Evolutionary conservation across 495 filamentous ascomycete genomes (phyloP).

Genomic region (Oleoguttula mirabilis): DNA sequence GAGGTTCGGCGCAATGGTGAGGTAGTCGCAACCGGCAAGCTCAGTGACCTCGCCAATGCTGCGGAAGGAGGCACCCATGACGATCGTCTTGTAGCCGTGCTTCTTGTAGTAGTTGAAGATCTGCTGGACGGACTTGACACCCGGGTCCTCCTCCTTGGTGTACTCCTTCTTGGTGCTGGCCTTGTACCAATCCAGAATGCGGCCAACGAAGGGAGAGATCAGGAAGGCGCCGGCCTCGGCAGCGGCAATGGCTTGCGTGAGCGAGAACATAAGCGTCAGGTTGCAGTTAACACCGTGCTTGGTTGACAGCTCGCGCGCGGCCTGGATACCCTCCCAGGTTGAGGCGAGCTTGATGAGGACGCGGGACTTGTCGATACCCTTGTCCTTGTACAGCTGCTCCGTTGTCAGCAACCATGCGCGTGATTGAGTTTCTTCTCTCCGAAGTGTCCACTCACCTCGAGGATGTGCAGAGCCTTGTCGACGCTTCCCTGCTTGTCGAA

Average conservation of each 20-base stretch:
- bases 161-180: slow-evolving; percentile 87
- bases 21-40: slow-evolving; percentile 94
- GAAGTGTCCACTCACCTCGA: slow-evolving; percentile 76
- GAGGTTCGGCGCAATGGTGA: slow-evolving; percentile 95
- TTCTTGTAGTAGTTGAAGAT: slow-evolving; percentile 99
- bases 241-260: slow-evolving; percentile 86
- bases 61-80: slow-evolving; percentile 98
- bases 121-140: slow-evolving; percentile 84
- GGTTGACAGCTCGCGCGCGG: slow-evolving; percentile 83
- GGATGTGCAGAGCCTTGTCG: slow-evolving; percentile 93
- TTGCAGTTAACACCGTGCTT: slow-evolving; percentile 95
- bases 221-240: slow-evolving; percentile 96
- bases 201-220: slow-evolving; percentile 98
- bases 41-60: slow-evolving; percentile 94
- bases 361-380: slow-evolving; percentile 85
- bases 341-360: slow-evolving; percentile 85
- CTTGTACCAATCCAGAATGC: slow-evolving; percentile 99
- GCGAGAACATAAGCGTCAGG: slow-evolving; percentile 97
- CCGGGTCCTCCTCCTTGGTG: slow-evolving; percentile 77
- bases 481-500: slow-evolving; percentile 90
- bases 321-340: slow-evolving; percentile 95
- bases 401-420: too few species aligned
- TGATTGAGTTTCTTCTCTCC: too few species aligned
- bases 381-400: slow-evolving; percentile 73
- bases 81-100: slow-evolving; percentile 93